Evolutionary conservation across 2,329 filamentous ascomycete genomes (phyloP).

Genomic region (Xylaria sp.): DNA sequence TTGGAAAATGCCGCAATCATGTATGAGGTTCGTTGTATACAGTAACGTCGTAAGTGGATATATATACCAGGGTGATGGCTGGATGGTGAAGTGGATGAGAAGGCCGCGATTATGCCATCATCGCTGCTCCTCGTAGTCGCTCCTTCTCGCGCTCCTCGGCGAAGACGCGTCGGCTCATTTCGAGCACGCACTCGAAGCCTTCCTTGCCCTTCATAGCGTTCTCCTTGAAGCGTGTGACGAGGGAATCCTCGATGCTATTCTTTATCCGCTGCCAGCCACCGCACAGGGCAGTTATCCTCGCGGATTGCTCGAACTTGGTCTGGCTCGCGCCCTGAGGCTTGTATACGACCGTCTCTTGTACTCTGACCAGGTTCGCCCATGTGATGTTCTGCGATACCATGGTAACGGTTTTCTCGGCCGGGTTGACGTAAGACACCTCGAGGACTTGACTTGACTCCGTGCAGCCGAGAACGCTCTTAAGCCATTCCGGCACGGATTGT

Average conservation of each 20-base stretch:
- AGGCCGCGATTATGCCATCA: slow-evolving; percentile 41
- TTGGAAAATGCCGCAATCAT: slow-evolving; percentile 44
- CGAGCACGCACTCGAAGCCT: slow-evolving; percentile 93
- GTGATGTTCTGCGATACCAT: slow-evolving; percentile 98
- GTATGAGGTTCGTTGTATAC: slow-evolving; percentile 32
- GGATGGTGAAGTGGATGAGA: slow-evolving; percentile 14
- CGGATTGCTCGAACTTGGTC: slow-evolving; percentile 89
- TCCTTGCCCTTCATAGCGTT: slow-evolving; percentile 92
- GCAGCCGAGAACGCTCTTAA: slow-evolving; percentile 81
- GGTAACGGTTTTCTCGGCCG: slow-evolving; percentile 83
- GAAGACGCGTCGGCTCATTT: slow-evolving; percentile 92
- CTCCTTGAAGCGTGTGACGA: slow-evolving; percentile 88
- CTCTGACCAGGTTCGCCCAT: slow-evolving; percentile 87
- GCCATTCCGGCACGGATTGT: slow-evolving; percentile 78
- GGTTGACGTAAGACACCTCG: slow-evolving; percentile 96
- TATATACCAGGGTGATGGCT: slow-evolving; percentile 12
- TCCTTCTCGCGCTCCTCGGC: slow-evolving; percentile 83
- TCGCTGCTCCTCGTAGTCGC: slow-evolving; percentile 50
- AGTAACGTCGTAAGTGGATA: slow-evolving; percentile 26
- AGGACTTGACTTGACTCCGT: slow-evolving; percentile 88
- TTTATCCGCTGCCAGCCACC: slow-evolving; percentile 98
- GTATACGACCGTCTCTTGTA: slow-evolving; percentile 94
- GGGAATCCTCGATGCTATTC: slow-evolving; percentile 93
- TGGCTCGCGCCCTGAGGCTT: slow-evolving; percentile 67
- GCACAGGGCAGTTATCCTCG: slow-evolving; percentile 91